Evolutionary conservation across 129 eudicot species (phyloP), one percentile per base, ranked within the genome.

Genomic region (Escallonia rubra): DNA sequence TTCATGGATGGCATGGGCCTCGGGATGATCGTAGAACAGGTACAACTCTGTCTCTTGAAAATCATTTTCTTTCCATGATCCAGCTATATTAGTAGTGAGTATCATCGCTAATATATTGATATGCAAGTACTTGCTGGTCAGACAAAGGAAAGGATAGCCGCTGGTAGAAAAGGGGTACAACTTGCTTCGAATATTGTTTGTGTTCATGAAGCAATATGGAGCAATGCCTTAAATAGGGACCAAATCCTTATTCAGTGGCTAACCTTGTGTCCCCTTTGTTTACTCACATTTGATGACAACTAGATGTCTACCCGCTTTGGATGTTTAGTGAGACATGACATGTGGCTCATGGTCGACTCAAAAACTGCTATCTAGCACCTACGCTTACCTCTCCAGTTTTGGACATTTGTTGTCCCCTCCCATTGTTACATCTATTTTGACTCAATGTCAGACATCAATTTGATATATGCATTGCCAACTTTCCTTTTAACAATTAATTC

Each of bases 1-100:
- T 81, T 90, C 76, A 90, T 90, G 97, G 97, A 90, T 71, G 95
- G 97, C 66, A 86, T 90, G 97, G 97, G 97, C 43, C 83, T 90
- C 54, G 97, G 97, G 55, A 73, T 84, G 85, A 57, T 90, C 16
- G 91, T 83, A 49, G 97, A 90, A 47, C 97, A 90, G 91, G 96
- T 90, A 66, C 70, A 54, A 56, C 12, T 3, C 45, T 42, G 4
- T n/a, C 6, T 50, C 16, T 61, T 5, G 16, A 7, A 57, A 59
- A 40, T 15, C 48, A 41, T 61, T 13, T 57, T 59, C 41, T 7
- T 43, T 13, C 16, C 43, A 3, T 43, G 57, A 53, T 67, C 48
- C 42, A 4, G 13, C 46, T 7, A 13, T 13, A 55, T 43, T 7
- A 51, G 40, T 6, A 52, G 53, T 13, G 40, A 3, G 10, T 63